phyloP scores from a whole-genome alignment of 306 rosid genomes.

The Prunus armeniaca region DNA sequence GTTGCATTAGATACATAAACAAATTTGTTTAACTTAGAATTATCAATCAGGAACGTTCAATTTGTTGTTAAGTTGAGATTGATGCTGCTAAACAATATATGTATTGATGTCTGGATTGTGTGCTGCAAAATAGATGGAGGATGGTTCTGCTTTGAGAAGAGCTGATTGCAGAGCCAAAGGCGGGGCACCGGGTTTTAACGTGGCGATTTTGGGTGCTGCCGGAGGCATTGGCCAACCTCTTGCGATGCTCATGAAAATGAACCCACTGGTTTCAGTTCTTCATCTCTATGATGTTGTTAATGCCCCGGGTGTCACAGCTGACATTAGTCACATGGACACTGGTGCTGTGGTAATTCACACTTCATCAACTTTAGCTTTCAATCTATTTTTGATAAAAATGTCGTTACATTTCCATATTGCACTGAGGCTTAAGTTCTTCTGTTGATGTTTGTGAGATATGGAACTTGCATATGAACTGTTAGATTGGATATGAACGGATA shows the following conservation, averaged over 20 bases:
- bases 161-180: slow-evolving; percentile 83
- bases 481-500: background rate
- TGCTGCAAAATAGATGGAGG: slow-evolving; percentile 39
- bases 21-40: too few relatives aligned
- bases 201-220: slow-evolving; percentile 91
- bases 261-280: slow-evolving; percentile 86
- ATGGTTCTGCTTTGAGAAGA: slow-evolving; percentile 32
- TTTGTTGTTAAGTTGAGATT: background rate
- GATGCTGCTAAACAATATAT: too few relatives aligned
- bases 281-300: slow-evolving; percentile 97
- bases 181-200: slow-evolving; percentile 84
- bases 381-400: background rate
- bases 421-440: too few relatives aligned
- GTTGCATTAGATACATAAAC: too few relatives aligned
- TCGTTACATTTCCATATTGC: background rate
- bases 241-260: slow-evolving; percentile 85
- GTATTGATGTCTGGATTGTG: background rate
- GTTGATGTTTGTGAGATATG: background rate
- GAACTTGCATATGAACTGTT: background rate
- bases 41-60: background rate
- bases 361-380: background rate
- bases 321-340: slow-evolving; percentile 94
- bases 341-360: slow-evolving; percentile 76
- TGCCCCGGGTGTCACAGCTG: slow-evolving; percentile 95
- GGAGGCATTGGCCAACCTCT: slow-evolving; percentile 97